A percentile compares a stretch with the other conserved stretches of the same genome.
Conservation (phyloP, 352 stramenopile genomes). For the Globisporangium echinulatum region DNA sequence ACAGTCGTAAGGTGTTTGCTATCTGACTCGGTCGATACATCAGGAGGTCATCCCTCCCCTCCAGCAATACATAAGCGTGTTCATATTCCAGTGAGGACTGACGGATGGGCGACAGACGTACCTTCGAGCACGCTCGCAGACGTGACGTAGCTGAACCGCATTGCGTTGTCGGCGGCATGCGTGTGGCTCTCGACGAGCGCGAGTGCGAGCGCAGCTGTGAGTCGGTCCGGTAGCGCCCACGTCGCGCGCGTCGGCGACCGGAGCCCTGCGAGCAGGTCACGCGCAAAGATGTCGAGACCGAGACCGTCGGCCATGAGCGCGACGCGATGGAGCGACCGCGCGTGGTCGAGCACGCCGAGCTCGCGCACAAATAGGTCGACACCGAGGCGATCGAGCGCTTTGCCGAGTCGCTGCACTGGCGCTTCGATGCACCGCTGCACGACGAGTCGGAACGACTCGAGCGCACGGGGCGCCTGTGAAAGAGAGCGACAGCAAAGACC, state of each 20-base stretch:
- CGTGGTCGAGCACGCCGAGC: slow-evolving; percentile 36
- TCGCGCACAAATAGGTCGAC: slow-evolving; percentile 36
- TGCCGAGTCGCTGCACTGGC: slow-evolving; percentile 29
- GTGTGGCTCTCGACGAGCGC: slow-evolving; percentile 53
- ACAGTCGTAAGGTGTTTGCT: no score
- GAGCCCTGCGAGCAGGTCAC: slow-evolving; percentile 43
- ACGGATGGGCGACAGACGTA: slow-evolving; percentile 9
- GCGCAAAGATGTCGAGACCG: slow-evolving; percentile 65
- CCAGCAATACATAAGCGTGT: no score
- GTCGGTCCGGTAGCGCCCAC: slow-evolving; percentile 33
- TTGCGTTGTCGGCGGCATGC: slow-evolving; percentile 12
- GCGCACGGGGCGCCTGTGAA: background rate
- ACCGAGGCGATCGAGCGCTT: slow-evolving; percentile 40
- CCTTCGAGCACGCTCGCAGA: slow-evolving; percentile 30
- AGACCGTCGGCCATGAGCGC: slow-evolving; percentile 71
- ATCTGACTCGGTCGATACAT: no score
- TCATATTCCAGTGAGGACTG: no score
- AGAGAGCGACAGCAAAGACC: background rate
- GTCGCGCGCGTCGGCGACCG: slow-evolving; percentile 35
- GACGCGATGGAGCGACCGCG: slow-evolving; percentile 54
- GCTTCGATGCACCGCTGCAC: slow-evolving; percentile 29
- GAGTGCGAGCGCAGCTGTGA: slow-evolving; percentile 44
- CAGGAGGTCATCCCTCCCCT: no score
- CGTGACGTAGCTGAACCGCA: slow-evolving; percentile 44
- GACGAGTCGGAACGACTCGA: slow-evolving; percentile 34